phyloP scores from a whole-genome alignment of 2,329 filamentous ascomycete species.

The Cladosporium velox region DNA sequence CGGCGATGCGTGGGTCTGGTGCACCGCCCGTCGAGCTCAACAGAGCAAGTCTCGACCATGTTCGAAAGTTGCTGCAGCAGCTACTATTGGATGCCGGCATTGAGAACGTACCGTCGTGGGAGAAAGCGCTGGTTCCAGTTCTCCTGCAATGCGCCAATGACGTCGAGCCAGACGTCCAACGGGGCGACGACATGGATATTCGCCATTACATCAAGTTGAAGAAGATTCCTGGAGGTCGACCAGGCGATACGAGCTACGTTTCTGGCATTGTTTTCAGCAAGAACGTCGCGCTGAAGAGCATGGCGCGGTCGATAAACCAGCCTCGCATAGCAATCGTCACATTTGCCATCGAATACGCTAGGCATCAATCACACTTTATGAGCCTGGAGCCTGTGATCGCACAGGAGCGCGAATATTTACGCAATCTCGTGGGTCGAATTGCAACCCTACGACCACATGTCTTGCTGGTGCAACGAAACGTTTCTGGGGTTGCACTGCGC shows the following conservation, averaged over 20 bases:
- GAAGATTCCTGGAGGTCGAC: constrained; percentile 87
- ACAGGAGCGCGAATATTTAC: constrained; percentile 90
- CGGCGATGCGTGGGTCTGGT: constrained; percentile 75
- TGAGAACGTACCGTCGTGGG: constrained; percentile 75
- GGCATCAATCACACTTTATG: constrained; percentile 95
- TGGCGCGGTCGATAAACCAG: constrained; percentile 81
- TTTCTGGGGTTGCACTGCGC: constrained; percentile 86
- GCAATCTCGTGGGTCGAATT: constrained; percentile 89
- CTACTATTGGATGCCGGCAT: constrained; percentile 76
- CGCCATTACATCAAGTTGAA: constrained; percentile 97
- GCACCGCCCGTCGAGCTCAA: constrained; percentile 82
- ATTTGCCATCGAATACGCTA: constrained; percentile 93
- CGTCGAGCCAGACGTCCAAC: constrained; percentile 86
- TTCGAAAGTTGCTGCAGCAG: constrained; percentile 80
- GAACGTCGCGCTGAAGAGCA: constrained; percentile 92
- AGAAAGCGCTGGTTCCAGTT: constrained; percentile 86
- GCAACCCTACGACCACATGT: constrained; percentile 81
- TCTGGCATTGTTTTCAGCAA: constrained; percentile 97
- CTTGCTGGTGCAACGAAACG: constrained; percentile 87
- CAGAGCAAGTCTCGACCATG: constrained; percentile 81
- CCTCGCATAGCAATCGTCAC: constrained; percentile 90
- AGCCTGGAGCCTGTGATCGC: constrained; percentile 95
- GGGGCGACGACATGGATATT: constrained; percentile 94
- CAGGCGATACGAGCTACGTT: constrained; percentile 91
- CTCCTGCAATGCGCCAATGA: constrained; percentile 89